Base-by-base conservation (phyloP, 2,329 filamentous ascomycete species). In the Elsinoe fawcettii region DNA sequence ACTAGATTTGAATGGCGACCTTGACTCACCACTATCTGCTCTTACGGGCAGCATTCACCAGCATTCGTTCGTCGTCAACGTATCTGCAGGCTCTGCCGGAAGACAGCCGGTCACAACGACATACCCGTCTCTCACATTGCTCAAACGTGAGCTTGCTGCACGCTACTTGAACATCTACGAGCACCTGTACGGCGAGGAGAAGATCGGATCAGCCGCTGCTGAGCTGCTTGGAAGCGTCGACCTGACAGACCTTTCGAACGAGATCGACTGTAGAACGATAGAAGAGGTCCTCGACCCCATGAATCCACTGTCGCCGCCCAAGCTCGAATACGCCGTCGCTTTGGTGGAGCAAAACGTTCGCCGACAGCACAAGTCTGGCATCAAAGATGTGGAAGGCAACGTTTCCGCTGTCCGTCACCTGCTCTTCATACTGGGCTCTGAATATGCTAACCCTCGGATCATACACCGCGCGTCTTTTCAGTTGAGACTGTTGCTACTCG, bases 101-200 rank as follows among this genome's bases (percentile, higher is more conserved):
- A 25, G 14, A 7, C 30, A 23, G 20, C 14, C 25, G 16, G 20
- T 16, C 16, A 51, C 18, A 20, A 7, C 5, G n/a, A 20, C 2
- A 9, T 25, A 25, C 27, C 6, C 16, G 11, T 25, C 25, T n/a
- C 47, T 23, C 7, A 14, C 32, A 25, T 18, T 37, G 7, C 18
- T 53, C 20, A 27, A 53, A 18, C 7, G 25, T 11, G 49, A 23
- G 20, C 18, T 53, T n/a, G 11, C 16, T 9, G 32, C 23, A n/a
- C 25, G 20, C n/a, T 53, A 39, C 49, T 53, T 27, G 32, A 18
- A 11, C 11, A 14, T 53, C 32, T 53, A 53, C 49, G 49, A 53
- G 30, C 11, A 53, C 30, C 25, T 53, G 32, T 53, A 37, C 20
- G 14, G 39, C n/a, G 20, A 36, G 7, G 49, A 27, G 2, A 37